Evolutionary conservation across 805 yeast species (phyloP), one percentile per base, ranked within the genome.

Genomic region (Ogataea pini): DNA sequence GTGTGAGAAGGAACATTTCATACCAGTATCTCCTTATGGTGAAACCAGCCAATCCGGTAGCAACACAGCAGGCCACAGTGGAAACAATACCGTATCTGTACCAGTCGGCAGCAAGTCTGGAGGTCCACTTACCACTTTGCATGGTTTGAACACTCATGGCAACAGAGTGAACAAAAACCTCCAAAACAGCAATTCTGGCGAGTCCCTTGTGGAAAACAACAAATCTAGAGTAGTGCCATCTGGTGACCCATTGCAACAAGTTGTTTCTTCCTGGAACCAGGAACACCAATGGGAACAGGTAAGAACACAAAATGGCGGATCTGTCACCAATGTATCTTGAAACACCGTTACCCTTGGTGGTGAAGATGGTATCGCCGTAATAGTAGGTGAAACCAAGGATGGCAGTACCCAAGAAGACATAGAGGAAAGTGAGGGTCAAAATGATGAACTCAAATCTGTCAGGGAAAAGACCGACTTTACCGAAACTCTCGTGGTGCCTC

Each of bases 261-360:
- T 83, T 83, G 63, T 83, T 83, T 56, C 88, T 68, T 36, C 86
- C 80, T 2, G 86, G 82, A 59, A 83, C 81, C 42, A 82, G 63
- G 27, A 80, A 68, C 38, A 82, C 52, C 38, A 80, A 62, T 3
- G 89, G 88, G 31, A 75, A 37, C 49, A 70, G 64, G 66, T 75
- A 63, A n/a, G 74, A 70, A 3, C 72, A 62, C 38, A 80, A 59
- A 22, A 82, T 72, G 2, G 82, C 86, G 1, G 82, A 57, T 57
- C 88, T 69, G 55, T 80, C 80, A 31, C 77, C 80, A 42, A 64
- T 51, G 45, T 71, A 74, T 56, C 71, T 61, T 7, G 65, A 48
- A n/a, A 51, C 42, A 46, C 59, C 71, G 17, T 56, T 46, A 39
- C 51, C 29, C 7, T 42, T 42, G 3, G 38, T 57, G 4, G 14